phyloP scores from a whole-genome alignment of 2,329 filamentous ascomycete genomes.

The Ceratocystis alfenasii region DNA sequence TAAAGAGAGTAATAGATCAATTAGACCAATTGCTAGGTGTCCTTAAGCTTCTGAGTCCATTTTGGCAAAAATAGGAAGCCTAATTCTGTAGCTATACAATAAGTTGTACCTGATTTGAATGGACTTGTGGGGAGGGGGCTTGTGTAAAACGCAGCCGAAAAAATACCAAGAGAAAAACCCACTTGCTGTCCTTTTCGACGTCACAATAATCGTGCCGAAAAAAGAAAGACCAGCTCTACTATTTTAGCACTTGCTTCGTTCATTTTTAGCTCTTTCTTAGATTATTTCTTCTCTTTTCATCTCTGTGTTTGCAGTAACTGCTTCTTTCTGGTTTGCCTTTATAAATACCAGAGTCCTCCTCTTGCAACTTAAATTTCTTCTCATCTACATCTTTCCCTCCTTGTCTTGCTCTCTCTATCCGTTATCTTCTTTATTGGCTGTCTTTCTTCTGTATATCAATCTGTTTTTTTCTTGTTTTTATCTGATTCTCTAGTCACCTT shows the following conservation, averaged over 20 bases:
- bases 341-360: background rate
- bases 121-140: background rate
- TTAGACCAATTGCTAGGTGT: background rate
- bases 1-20: too few species aligned
- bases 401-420: background rate
- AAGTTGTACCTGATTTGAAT: too few species aligned
- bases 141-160: background rate
- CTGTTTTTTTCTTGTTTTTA: too few species aligned
- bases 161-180: slow-evolving; percentile 3
- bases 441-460: background rate
- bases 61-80: too few species aligned
- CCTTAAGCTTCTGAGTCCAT: too few species aligned
- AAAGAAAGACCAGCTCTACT: slow-evolving; percentile 3
- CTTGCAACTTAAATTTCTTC: background rate
- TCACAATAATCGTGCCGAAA: background rate
- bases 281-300: background rate
- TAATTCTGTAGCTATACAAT: too few species aligned
- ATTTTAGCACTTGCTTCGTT: slow-evolving; percentile 4
- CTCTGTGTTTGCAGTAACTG: background rate
- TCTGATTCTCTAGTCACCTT: too few species aligned
- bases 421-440: background rate
- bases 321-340: background rate
- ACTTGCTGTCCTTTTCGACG: slow-evolving; percentile 24
- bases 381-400: background rate
- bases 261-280: background rate